Evolutionary conservation across 306 rosid species (phyloP).

Genomic region (Malus asiatica): DNA sequence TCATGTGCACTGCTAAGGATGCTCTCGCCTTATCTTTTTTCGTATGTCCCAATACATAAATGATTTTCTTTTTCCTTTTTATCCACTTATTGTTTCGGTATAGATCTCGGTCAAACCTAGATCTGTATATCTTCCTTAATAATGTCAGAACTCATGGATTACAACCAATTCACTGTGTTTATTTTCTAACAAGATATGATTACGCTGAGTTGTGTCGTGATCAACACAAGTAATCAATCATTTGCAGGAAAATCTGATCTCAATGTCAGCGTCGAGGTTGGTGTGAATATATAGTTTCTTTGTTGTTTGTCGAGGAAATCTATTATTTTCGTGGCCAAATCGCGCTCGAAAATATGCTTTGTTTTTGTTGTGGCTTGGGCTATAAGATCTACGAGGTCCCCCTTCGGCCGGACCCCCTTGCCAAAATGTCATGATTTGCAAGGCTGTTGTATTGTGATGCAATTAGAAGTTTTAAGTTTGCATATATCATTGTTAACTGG

Average conservation of each 20-base stretch:
- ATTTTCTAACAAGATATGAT: background rate
- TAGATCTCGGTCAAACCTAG: slow-evolving; percentile 19
- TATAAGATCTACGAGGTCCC: background rate
- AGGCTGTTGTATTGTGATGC: slow-evolving; percentile 8
- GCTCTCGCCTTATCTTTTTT: background rate
- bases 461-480: slow-evolving; percentile 11
- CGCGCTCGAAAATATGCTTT: slow-evolving; percentile 16
- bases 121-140: slow-evolving; percentile 6
- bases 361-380: slow-evolving; percentile 22
- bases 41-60: background rate
- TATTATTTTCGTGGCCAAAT: background rate
- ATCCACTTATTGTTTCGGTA: background rate
- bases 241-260: slow-evolving; percentile 21
- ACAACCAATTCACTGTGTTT: slow-evolving; percentile 10
- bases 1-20: slow-evolving; percentile 18
- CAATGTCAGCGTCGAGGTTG: slow-evolving; percentile 23
- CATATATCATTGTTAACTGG: slow-evolving; percentile 21
- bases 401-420: slow-evolving; percentile 5
- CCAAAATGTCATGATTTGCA: slow-evolving; percentile 5
- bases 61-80: background rate
- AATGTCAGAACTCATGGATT: slow-evolving; percentile 6
- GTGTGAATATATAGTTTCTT: background rate
- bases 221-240: slow-evolving; percentile 14
- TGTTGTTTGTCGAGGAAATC: background rate
- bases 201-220: slow-evolving; percentile 9